Base-by-base conservation (phyloP, 495 filamentous ascomycete genomes). In the Neurospora tetraspora region DNA sequence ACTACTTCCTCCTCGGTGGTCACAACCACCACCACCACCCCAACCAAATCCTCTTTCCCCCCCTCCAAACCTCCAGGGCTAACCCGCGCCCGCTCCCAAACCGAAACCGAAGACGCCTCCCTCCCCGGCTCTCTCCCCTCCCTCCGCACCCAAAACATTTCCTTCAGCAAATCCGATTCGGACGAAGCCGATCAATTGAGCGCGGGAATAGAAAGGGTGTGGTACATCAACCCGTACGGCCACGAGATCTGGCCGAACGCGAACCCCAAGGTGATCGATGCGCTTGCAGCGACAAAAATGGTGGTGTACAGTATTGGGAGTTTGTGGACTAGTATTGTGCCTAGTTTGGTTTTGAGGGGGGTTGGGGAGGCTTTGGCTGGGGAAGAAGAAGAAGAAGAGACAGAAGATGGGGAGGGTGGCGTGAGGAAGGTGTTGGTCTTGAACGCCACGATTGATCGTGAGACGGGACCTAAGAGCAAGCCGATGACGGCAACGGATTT, bases 171-270 rank as follows among this genome's bases (percentile, higher is more conserved):
- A 80, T 61, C 53, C 6, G 53, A 61, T 3, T 61, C 53, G 2
- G 78, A 83, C 59, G 76, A 81, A 72, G 78, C 81, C 86, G 91
- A 76, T 59, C 91, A 93, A 71, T 86, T 98, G 9, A 86, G 91
- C 0, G 86, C 91, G 8, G 88, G 91, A 43, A 97, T 98, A 75
- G 83, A 88, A 75, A 86, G 95, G 8, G 87, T 98, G 74, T 98
- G 93, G 93, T 98, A 98, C 83, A 98, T 98, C 82, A 98, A 97
- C 80, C 94, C 94, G 2, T 98, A 97, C 82, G 95, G 95, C 36
- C 87, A 88, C 76, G 94, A 97, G 81, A 97, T 98, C 78, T 87
- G 90, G 34, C 92, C 92, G 0, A 82, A 88, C 0, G 91, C 93
- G 2, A 98, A 97, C 77, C 91, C 93, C 0, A 89, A 92, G 34